Evolutionary conservation across 345 rosid species (phyloP), one percentile per base, ranked within the genome.

Genomic region (Corchorus olitorius): DNA sequence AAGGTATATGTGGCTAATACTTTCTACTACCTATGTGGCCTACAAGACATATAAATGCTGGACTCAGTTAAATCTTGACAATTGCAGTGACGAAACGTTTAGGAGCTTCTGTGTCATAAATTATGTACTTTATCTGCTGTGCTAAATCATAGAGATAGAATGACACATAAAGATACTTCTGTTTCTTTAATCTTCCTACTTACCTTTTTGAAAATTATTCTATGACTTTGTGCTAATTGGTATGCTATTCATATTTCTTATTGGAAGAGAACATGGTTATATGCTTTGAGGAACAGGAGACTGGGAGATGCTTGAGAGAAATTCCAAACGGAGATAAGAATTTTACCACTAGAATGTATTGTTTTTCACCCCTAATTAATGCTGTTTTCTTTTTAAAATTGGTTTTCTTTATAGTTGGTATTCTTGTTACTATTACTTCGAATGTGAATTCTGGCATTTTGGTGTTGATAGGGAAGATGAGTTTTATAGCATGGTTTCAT

Each of bases 261-360:
- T 74, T 77, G 14, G 66, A 65, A 94, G 98, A 91, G 82, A 94
- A 94, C 86, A 90, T 94, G 97, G 98, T 94, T 82, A 77, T 94
- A 83, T 93, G 98, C 85, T 89, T 89, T 82, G 95, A 94, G 84
- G 98, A 94, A 83, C 79, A 71, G 75, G 86, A 84, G 65, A 87
- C 97, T 20, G 93, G 97, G 52, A 86, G 86, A 82, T 93, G 98
- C 88, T 80, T 85, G 86, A 87, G 87, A 87, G 90, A 81, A 83
- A 82, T 67, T 81, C 92, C 97, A 70, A 86, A 73, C 62, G 88
- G 77, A 75, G 86, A 87, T 53, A 85, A 80, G 83, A 93, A 83
- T 71, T 86, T 86, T 70, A 89, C 86, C 74, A 76, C 90, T 78
- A 89, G 86, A 86, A 82, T 89, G 98, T 94, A 90, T 62, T 49